Evolutionary conservation across 257 asterid species (phyloP), one percentile per base, ranked within the genome.

Genomic region (Jasminum sambac): DNA sequence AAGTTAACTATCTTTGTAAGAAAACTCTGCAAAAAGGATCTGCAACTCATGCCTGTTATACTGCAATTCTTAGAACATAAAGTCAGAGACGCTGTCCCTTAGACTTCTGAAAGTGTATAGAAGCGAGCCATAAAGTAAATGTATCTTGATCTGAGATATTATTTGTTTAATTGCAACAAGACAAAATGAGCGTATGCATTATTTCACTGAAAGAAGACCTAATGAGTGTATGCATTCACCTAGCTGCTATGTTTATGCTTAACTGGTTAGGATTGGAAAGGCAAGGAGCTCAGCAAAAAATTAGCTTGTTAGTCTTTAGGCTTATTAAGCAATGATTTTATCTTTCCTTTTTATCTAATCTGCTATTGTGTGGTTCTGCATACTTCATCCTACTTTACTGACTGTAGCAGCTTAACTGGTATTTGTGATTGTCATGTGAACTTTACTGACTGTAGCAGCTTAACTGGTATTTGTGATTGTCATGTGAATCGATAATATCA

Each of bases 71-170:
- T 21, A 55, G 9, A 55, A 40, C 59, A 12, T 59, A 37, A 66
- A 38, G 14, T 30, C 24, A 37, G 14, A 11, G 57, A 21, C 11
- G 14, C 42, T 55, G 58, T 21, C 25, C 34, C 69, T 40, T 1
- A 13, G 10, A 43, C 40, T 44, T n/a, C 64, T n/a, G 38, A 44
- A 34, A 21, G 21, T 43, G 17, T 30, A 13, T 44, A 3, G 39
- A 57, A 39, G 34, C 62, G 55, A 76, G 34, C 34, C 68, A 17
- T 39, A 59, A 62, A 36, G 64, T 24, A 43, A 41, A 50, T 68
- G 46, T 36, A 19, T 17, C 6, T 37, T 13, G 70, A 64, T 57
- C 42, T 10, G 58, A 24, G 21, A 64, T 6, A 16, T 40, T 39
- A 5, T 61, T 40, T 69, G 13, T 41, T 57, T 64, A 21, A 64